Conservation (phyloP, 1,284 basidiomycete species). For the Sporisorium graminicola region DNA sequence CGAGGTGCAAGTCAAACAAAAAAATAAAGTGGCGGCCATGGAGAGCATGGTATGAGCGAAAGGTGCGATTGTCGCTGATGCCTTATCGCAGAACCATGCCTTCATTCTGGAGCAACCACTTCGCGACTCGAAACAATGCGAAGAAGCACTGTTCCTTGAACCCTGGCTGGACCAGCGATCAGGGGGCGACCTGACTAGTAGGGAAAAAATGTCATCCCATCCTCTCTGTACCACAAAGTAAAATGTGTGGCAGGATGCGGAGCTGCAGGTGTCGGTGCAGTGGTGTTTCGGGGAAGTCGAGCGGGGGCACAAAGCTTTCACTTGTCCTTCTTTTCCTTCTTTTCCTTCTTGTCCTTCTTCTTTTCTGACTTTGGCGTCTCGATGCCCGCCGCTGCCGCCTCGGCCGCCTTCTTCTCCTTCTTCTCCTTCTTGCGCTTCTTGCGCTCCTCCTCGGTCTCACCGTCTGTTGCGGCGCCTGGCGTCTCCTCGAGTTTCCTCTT, state of each 20-base stretch:
- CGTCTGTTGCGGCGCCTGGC: slow-evolving; percentile 45
- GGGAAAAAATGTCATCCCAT: slow-evolving; percentile 19
- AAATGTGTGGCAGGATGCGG: slow-evolving; percentile 33
- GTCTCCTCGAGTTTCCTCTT: slow-evolving; percentile 71
- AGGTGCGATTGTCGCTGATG: slow-evolving; percentile 8
- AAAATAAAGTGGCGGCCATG: background rate
- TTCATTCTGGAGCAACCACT: slow-evolving; percentile 13
- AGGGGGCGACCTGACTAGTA: no score
- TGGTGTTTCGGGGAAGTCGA: background rate
- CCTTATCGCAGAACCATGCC: no score
- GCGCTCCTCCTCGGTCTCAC: slow-evolving; percentile 66
- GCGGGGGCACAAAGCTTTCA: background rate
- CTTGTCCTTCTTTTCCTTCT: slow-evolving; percentile 64
- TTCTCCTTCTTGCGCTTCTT: slow-evolving; percentile 70
- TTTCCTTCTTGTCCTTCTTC: slow-evolving; percentile 65
- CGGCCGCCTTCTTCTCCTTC: slow-evolving; percentile 66
- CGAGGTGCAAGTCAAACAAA: background rate
- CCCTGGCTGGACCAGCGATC: no score
- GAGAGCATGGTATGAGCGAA: background rate
- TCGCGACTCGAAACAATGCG: background rate
- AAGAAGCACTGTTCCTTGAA: slow-evolving; percentile 18
- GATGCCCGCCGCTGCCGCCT: slow-evolving; percentile 52
- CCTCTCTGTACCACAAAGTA: slow-evolving; percentile 27
- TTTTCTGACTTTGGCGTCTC: slow-evolving; percentile 58
- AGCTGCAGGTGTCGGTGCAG: slow-evolving; percentile 15